A percentile compares a stretch with the other conserved stretches of the same genome.
phyloP scores from a whole-genome alignment of 768 basidiomycete genomes.

The Agrocybe pediades region DNA sequence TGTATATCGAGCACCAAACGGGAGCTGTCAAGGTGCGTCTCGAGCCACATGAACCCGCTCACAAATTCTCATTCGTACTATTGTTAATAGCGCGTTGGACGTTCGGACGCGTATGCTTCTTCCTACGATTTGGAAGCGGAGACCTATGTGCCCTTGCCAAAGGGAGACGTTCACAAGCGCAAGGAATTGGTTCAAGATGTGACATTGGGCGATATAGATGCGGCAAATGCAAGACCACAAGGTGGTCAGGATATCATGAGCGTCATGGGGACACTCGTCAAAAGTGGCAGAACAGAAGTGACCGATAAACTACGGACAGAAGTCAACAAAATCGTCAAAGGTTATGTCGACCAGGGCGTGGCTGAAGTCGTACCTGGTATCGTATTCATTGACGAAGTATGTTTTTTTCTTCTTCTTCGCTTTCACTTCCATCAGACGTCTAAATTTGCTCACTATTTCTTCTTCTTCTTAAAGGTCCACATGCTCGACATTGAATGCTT shows the following conservation, averaged over 20 bases:
- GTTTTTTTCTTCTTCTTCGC: too few relatives aligned
- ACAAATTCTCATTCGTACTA: slow-evolving; percentile 5
- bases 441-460: slow-evolving; percentile 5
- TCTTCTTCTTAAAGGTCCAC: slow-evolving; percentile 86
- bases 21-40: slow-evolving; percentile 87
- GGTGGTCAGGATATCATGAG: slow-evolving; percentile 99
- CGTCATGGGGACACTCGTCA: slow-evolving; percentile 91
- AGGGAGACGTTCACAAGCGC: slow-evolving; percentile 94
- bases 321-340: slow-evolving; percentile 96
- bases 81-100: slow-evolving; percentile 77
- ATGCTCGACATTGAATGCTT: slow-evolving; percentile 99
- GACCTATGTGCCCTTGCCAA: slow-evolving; percentile 96
- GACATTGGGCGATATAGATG: slow-evolving; percentile 92
- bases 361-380: slow-evolving; percentile 98
- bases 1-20: slow-evolving; percentile 92
- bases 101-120: slow-evolving; percentile 96
- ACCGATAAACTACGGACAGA: slow-evolving; percentile 95
- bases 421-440: slow-evolving; percentile 1
- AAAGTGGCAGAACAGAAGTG: slow-evolving; percentile 92
- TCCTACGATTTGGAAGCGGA: slow-evolving; percentile 98
- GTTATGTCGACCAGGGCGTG: slow-evolving; percentile 97
- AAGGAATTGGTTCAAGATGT: slow-evolving; percentile 97
- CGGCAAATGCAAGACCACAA: slow-evolving; percentile 94
- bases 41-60: background rate
- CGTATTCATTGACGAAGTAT: slow-evolving; percentile 97